Conservation (phyloP, 1,284 basidiomycete genomes). For the Fistulina hepatica region DNA sequence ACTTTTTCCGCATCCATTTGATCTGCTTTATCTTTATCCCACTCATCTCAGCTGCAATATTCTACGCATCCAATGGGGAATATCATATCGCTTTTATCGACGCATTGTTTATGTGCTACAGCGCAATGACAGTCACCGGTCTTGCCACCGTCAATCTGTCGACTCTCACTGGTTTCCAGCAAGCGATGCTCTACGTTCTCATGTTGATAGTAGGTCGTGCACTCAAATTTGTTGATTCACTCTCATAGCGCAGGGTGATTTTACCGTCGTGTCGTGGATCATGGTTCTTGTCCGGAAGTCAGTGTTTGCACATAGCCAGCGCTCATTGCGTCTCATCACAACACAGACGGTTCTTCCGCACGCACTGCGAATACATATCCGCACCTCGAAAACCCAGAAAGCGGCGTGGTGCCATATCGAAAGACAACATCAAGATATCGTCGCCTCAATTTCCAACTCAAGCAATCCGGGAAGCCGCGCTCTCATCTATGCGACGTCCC, state of each 20-base stretch:
- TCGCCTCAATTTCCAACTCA: too few relatives aligned
- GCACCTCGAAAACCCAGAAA: too few relatives aligned
- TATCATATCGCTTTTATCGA: conserved; percentile 43
- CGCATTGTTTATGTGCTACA: conserved; percentile 51
- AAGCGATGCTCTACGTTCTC: conserved; percentile 36
- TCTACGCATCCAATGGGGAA: conserved; percentile 43
- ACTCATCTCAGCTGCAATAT: conserved; percentile 43
- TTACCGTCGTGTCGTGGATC: conserved; percentile 38
- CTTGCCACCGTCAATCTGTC: conserved; percentile 42
- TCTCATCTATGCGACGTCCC: too few relatives aligned
- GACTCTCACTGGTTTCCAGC: conserved; percentile 28
- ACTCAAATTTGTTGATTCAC: too few relatives aligned
- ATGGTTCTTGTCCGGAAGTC: conserved; percentile 47
- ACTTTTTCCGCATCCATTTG: conserved; percentile 45
- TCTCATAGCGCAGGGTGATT: conserved; percentile 33
- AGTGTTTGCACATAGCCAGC: conserved; percentile 9
- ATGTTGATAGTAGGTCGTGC: conserved; percentile 35
- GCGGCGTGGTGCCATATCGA: too few relatives aligned
- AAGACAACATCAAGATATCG: too few relatives aligned
- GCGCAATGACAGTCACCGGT: conserved; percentile 52
- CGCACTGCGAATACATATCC: conserved; percentile 34
- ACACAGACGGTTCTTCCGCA: conserved; percentile 36
- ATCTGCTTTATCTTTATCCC: conserved; percentile 46
- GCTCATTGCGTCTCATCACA: not conserved
- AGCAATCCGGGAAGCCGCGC: too few relatives aligned